These are phyloP conservation scores for Gastrolobium villosum DNA, from an alignment of 306 rosid species.

Conservation along the genomic window DNA sequence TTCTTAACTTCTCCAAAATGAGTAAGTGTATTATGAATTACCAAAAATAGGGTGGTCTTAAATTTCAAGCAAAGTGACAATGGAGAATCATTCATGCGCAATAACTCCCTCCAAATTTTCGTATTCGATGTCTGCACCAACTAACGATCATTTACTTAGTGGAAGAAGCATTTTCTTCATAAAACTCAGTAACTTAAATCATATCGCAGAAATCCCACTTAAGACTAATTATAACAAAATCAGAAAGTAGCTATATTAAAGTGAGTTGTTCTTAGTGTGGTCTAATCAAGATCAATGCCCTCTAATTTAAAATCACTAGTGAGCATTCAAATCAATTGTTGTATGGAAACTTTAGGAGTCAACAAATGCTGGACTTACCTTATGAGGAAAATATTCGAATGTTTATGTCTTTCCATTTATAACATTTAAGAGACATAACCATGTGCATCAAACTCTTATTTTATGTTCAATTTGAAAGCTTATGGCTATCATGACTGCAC, in stretches of 20 bases:
- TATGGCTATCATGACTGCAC: slow-evolving; percentile 48
- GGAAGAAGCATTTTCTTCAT: slow-evolving; percentile 69
- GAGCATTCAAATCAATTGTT: slow-evolving; percentile 53
- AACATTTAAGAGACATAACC: slow-evolving; percentile 59
- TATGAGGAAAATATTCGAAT: slow-evolving; percentile 67
- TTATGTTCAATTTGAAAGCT: slow-evolving; percentile 50
- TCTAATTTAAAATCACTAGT: slow-evolving; percentile 32
- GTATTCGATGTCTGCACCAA: not conserved
- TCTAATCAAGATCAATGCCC: slow-evolving; percentile 70
- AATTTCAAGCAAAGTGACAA: slow-evolving; percentile 38
- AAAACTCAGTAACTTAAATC: slow-evolving; percentile 40
- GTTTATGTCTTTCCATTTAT: slow-evolving; percentile 30
- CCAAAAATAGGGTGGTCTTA: slow-evolving; percentile 37
- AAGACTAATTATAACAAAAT: slow-evolving; percentile 10
- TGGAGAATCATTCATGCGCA: slow-evolving; percentile 27
- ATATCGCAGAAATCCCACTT: slow-evolving; percentile 21
- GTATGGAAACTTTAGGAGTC: slow-evolving; percentile 37
- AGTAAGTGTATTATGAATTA: slow-evolving; percentile 18
- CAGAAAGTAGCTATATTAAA: slow-evolving; percentile 28
- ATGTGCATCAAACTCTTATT: slow-evolving; percentile 63
- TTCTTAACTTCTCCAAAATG: not conserved
- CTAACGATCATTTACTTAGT: slow-evolving; percentile 51
- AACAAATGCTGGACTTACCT: slow-evolving; percentile 51
- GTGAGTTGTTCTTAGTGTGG: slow-evolving; percentile 65
- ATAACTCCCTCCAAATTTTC: not conserved